phyloP scores from a whole-genome alignment of 1,284 basidiomycete genomes.

The Stygiomarasmius scandens region DNA sequence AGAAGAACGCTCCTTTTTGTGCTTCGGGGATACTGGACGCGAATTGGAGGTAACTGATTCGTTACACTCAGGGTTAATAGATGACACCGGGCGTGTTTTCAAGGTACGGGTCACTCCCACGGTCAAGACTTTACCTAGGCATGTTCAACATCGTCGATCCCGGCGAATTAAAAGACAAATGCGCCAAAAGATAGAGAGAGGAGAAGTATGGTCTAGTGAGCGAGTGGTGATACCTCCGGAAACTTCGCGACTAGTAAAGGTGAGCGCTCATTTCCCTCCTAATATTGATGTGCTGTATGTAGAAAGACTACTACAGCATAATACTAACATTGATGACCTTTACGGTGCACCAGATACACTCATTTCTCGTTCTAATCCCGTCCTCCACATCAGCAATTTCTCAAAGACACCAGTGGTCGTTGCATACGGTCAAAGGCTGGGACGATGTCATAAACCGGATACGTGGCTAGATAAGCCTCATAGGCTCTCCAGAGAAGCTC shows the following conservation, averaged over 20 bases:
- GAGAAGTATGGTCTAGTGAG: too few relatives aligned
- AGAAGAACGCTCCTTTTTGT: slow-evolving; percentile 17
- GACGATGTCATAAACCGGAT: slow-evolving; percentile 15
- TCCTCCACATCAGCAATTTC: too few relatives aligned
- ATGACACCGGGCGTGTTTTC: slow-evolving; percentile 12
- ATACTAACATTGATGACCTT: slow-evolving; percentile 14
- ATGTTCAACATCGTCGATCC: background rate
- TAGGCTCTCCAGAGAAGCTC: too few relatives aligned
- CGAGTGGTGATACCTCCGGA: slow-evolving; percentile 16
- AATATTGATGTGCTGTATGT: slow-evolving; percentile 4
- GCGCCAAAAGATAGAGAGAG: too few relatives aligned
- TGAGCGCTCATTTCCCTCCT: background rate
- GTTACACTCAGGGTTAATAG: background rate
- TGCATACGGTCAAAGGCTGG: slow-evolving; percentile 19
- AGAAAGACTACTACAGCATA: background rate
- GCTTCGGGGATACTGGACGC: slow-evolving; percentile 23
- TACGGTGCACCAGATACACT: slow-evolving; percentile 21
- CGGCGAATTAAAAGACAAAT: too few relatives aligned
- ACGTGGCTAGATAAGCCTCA: slow-evolving; percentile 17
- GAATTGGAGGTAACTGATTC: slow-evolving; percentile 11
- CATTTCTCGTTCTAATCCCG: slow-evolving; percentile 8
- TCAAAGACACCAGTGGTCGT: slow-evolving; percentile 14
- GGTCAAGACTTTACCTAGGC: slow-evolving; percentile 7
- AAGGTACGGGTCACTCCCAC: background rate
- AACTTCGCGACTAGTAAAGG: background rate